A percentile compares a stretch with the other conserved stretches of the same genome.
phyloP scores from a whole-genome alignment of 176 grass and related monocot species.

The Otatea glauca region DNA sequence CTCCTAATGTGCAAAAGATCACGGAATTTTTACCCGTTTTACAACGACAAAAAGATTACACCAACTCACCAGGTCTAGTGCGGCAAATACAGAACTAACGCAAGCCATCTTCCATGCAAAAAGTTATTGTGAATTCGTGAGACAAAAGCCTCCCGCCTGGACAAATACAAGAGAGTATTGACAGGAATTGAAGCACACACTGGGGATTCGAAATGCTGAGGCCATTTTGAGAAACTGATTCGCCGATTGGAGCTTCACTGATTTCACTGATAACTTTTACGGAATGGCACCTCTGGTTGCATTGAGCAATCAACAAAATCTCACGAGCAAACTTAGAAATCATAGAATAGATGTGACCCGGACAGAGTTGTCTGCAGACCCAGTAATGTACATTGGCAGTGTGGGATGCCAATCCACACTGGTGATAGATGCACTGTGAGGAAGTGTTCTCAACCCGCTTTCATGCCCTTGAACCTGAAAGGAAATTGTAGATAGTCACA shows the following conservation, averaged over 20 bases:
- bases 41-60: conserved; percentile 17
- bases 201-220: background rate
- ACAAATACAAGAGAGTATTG: background rate
- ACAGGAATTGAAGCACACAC: background rate
- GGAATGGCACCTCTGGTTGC: background rate
- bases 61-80: conserved; percentile 4
- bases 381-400: conserved; percentile 78
- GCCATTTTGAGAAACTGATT: background rate
- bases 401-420: conserved; percentile 96
- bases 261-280: no score
- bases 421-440: conserved; percentile 69
- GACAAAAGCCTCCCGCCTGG: background rate
- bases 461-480: conserved; percentile 85
- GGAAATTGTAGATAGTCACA: conserved; percentile 23
- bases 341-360: conserved; percentile 87
- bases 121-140: background rate
- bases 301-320: background rate
- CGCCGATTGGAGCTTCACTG: background rate
- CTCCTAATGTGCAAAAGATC: background rate
- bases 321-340: conserved; percentile 6
- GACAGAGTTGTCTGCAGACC: conserved; percentile 84
- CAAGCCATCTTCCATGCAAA: conserved; percentile 3
- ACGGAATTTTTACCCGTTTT: background rate
- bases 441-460: conserved; percentile 70
- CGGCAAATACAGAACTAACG: conserved; percentile 1